Base-by-base conservation (phyloP, 75 land plant species). In the Chamaecyparis obtusa region DNA sequence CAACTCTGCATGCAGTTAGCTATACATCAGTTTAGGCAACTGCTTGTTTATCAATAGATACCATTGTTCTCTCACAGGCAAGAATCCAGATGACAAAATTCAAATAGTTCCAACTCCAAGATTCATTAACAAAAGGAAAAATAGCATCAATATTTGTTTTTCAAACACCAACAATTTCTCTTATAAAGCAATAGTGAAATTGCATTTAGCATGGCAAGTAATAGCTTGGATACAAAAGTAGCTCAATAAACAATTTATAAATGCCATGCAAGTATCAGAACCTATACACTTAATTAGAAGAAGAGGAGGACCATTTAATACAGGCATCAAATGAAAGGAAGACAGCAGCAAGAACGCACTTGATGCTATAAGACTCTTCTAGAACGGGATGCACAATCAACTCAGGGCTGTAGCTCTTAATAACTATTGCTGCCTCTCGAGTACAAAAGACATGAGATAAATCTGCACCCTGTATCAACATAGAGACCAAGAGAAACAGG, bases 371-470 rank as follows among this genome's bases (percentile, higher is more conserved):
- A 13, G 97, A 95, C 88, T 98, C 99, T 93, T 96, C 94, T 19
- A 98, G 89, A 36, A 98, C 78, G 11, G 99, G 99, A 87, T 98
- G 99, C 33, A 98, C 99, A 89, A 98, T 98, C 77, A 98, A 85
- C 88, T 98, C 99, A 57, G 99, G 99, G 86, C 99, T 98, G 90
- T 98, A 98, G 87, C 99, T 93, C 89, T 98, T 98, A 79, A 98
- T 98, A 54, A 98, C 98, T 43, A 94, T 87, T 56, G 93, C 99
- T 85, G 99, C 99, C 90, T 96, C 99, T 84, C 92, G 90, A 13
- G 98, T 96, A 85, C 99, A 98, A 89, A 97, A 98, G 43, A 98
- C 99, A 94, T 98, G 99, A 33, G 99, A 97, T 48, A 98, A 85
- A 92, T 98, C 99, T 83, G 99, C 99, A 87, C 99, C 99, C 99